Conservation (phyloP, 441 rosid species). For the Eutrema salsugineum region DNA sequence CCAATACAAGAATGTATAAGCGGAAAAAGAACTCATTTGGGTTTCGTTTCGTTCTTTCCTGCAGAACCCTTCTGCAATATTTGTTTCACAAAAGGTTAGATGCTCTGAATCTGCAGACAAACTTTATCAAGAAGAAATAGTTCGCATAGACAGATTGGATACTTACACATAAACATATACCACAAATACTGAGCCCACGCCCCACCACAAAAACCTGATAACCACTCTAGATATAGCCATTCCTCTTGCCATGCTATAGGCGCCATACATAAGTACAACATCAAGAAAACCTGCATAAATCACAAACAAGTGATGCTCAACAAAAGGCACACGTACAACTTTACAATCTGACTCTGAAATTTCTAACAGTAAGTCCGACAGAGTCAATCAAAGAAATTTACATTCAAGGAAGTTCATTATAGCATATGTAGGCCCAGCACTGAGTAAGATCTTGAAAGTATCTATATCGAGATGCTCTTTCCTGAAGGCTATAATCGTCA, state of each 20-base stretch:
- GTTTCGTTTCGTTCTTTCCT: conserved; percentile 62
- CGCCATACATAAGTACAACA: conserved; percentile 94
- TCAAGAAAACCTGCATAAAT: conserved; percentile 72
- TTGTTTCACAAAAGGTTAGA: conserved; percentile 15
- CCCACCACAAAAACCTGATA: conserved; percentile 93
- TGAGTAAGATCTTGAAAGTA: conserved; percentile 81
- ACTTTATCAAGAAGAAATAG: conserved; percentile 6
- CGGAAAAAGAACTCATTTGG: conserved; percentile 75
- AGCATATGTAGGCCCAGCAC: conserved; percentile 88
- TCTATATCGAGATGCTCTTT: conserved; percentile 55
- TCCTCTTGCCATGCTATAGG: conserved; percentile 91
- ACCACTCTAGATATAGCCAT: conserved; percentile 99
- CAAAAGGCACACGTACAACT: conserved; percentile 15
- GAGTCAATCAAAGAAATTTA: conserved; percentile 34
- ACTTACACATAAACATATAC: conserved; percentile 87
- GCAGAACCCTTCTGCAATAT: conserved; percentile 73
- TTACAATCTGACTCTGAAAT: neutral
- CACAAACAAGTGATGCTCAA: conserved; percentile 25
- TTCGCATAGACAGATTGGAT: conserved; percentile 5
- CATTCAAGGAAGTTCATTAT: conserved; percentile 93
- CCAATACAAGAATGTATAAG: conserved; percentile 88
- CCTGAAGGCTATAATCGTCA: conserved; percentile 90
- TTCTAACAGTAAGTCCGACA: conserved; percentile 23
- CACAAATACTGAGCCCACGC: conserved; percentile 66
- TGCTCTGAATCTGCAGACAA: conserved; percentile 2